phyloP scores from a whole-genome alignment of 257 asterid species.

The Fraxinus quadrangulata region DNA sequence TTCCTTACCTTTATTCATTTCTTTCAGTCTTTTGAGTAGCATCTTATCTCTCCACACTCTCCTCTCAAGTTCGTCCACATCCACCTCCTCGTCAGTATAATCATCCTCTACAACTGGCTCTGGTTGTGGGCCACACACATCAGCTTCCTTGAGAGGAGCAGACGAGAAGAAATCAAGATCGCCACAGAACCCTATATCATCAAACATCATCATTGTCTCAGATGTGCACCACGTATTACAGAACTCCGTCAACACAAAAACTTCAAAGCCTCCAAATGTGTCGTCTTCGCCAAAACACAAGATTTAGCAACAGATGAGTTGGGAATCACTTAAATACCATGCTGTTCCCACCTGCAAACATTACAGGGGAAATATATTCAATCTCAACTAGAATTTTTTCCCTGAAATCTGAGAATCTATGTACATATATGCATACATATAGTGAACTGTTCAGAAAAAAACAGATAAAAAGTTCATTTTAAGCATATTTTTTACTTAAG shows the following conservation, averaged over 20 bases:
- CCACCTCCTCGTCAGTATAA: constrained; percentile 59
- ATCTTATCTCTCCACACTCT: constrained; percentile 65
- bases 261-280: constrained; percentile 2
- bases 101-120: constrained; percentile 52
- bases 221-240: not conserved
- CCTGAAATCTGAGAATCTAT: not conserved
- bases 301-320: not conserved
- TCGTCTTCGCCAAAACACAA: not conserved
- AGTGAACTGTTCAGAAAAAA: too few species aligned
- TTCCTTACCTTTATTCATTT: constrained; percentile 46
- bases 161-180: constrained; percentile 60
- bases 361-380: not conserved
- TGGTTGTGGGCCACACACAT: constrained; percentile 26
- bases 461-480: constrained; percentile 1
- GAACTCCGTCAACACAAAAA: not conserved
- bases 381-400: constrained; percentile 9
- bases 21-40: constrained; percentile 52
- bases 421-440: not conserved
- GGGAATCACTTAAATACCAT: constrained; percentile 3
- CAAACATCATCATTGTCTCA: constrained; percentile 54
- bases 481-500: constrained; percentile 26
- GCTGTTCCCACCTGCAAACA: constrained; percentile 26
- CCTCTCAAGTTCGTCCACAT: constrained; percentile 63
- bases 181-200: constrained; percentile 50
- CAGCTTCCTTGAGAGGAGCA: constrained; percentile 43